These are phyloP conservation scores for Alternaria solani DNA, from an alignment of 2,329 filamentous ascomycete genomes.

Conservation along the genomic window DNA sequence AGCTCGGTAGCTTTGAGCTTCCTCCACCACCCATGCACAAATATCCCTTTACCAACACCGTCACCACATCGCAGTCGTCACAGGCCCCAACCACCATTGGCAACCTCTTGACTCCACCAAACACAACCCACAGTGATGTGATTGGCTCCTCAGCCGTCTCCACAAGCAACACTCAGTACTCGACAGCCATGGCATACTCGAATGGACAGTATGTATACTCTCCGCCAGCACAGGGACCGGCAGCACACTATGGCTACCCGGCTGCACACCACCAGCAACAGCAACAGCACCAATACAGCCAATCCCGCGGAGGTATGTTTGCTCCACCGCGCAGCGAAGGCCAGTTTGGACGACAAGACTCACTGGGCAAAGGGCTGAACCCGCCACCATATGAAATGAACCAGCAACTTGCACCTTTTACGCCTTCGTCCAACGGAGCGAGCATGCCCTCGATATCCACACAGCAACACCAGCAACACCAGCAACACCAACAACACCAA, in stretches of 20 bases:
- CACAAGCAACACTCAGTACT: constrained; percentile 64
- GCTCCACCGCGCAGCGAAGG: constrained; percentile 61
- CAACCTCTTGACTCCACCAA: constrained; percentile 69
- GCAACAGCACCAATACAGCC: constrained; percentile 45
- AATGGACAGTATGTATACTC: constrained; percentile 69
- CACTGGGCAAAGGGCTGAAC: constrained; percentile 71
- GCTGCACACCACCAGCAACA: constrained; percentile 47
- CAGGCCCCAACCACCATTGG: constrained; percentile 58
- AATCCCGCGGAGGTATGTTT: constrained; percentile 59
- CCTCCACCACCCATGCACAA: constrained; percentile 66
- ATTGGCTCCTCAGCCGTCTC: constrained; percentile 69
- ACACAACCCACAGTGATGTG: constrained; percentile 67
- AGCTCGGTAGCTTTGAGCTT: constrained; percentile 74
- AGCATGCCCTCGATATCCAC: constrained; percentile 56
- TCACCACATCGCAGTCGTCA: constrained; percentile 55
- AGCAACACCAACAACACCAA: constrained; percentile 22
- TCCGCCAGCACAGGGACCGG: constrained; percentile 63
- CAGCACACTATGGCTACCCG: constrained; percentile 62
- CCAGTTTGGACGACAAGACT: constrained; percentile 63
- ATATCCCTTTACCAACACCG: constrained; percentile 55
- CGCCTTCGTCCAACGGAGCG: constrained; percentile 62
- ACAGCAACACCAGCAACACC: constrained; percentile 44
- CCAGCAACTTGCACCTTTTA: constrained; percentile 66
- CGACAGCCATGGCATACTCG: constrained; percentile 67
- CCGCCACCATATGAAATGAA: constrained; percentile 73